phyloP scores from a whole-genome alignment of 257 asterid genomes.

The Capsicum baccatum region DNA sequence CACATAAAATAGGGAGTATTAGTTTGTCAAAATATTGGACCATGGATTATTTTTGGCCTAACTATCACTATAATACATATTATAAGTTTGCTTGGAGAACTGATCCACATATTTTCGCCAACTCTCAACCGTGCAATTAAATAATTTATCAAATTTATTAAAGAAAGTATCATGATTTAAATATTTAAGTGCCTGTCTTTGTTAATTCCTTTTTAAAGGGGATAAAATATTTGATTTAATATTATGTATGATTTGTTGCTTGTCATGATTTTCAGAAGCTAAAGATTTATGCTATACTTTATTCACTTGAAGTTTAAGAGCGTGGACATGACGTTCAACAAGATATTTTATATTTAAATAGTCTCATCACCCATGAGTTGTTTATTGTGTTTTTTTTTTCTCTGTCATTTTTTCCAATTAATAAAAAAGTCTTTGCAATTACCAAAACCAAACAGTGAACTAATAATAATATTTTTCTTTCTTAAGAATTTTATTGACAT shows the following conservation, averaged over 20 bases:
- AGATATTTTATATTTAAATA: neutral
- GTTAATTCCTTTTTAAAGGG: neutral
- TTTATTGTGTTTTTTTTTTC: neutral
- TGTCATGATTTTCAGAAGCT: neutral
- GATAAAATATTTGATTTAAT: neutral
- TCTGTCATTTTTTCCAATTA: neutral
- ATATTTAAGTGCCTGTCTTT: neutral
- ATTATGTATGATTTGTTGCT: neutral
- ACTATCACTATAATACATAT: neutral
- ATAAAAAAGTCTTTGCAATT: neutral
- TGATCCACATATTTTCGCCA: neutral
- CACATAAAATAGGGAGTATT: neutral
- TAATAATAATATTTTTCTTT: neutral
- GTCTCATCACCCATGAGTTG: neutral
- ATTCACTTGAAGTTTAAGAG: neutral
- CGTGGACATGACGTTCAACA: neutral
- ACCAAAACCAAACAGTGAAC: too few relatives aligned
- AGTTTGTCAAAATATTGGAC: conserved; percentile 5
- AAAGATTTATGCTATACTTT: neutral
- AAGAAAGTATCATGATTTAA: neutral
- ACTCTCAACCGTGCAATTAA: conserved; percentile 25
- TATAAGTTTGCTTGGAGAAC: conserved; percentile 1
- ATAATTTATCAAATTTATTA: neutral
- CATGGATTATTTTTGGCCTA: neutral
- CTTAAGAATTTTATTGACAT: neutral